These are phyloP conservation scores for Zostera marina DNA, from an alignment of 116 monocot species.

Conservation along the genomic window DNA sequence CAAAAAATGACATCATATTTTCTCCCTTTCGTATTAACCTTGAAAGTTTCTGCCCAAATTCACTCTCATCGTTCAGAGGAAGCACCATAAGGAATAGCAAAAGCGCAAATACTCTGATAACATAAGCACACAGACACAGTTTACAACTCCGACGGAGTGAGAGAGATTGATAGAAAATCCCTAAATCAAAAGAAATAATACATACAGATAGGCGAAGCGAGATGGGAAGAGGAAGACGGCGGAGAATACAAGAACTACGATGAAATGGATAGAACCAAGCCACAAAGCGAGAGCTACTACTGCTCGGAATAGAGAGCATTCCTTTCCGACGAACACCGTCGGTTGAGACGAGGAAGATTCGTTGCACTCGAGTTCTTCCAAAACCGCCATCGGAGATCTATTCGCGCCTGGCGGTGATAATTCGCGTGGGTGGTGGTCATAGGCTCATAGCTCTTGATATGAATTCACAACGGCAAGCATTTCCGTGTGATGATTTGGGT, in stretches of 20 bases:
- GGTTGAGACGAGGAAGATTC: constrained; percentile 1
- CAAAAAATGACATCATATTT: not conserved
- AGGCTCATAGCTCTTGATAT: no score
- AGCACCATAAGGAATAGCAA: constrained; percentile 55
- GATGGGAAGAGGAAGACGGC: constrained; percentile 56
- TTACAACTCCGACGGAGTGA: not conserved
- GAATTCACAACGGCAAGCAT: no score
- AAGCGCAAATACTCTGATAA: constrained; percentile 43
- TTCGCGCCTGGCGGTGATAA: no score
- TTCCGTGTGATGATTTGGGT: no score
- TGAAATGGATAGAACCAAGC: constrained; percentile 78
- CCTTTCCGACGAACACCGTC: constrained; percentile 35
- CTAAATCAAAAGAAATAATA: not conserved
- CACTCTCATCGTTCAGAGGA: constrained; percentile 45
- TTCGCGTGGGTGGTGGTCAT: no score
- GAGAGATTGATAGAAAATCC: not conserved
- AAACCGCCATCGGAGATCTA: not conserved
- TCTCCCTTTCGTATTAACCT: constrained; percentile 18
- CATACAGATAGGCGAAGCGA: constrained; percentile 43
- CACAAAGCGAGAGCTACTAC: constrained; percentile 46
- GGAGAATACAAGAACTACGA: constrained; percentile 32
- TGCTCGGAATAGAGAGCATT: constrained; percentile 32
- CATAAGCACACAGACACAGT: not conserved
- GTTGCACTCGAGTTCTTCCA: not conserved
- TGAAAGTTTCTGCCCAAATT: constrained; percentile 36